A percentile compares a stretch with the other conserved stretches of the same genome.
These are phyloP conservation scores for Rhodotorula sp. DNA, from an alignment of 1,284 basidiomycete species.

Conservation along the genomic window DNA sequence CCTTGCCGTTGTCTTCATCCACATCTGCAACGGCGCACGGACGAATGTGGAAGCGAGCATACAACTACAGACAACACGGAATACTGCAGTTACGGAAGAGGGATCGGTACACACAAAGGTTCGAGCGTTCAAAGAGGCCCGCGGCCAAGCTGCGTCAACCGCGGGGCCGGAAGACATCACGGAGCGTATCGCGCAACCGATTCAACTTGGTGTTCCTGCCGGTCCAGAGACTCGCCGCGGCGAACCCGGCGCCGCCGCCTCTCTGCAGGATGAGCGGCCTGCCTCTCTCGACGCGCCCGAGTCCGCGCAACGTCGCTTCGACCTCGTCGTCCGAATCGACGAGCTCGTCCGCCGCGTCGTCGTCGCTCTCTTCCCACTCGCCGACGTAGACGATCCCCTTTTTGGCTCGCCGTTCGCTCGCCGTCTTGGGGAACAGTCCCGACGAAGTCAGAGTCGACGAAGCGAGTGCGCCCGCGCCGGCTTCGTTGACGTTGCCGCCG, in stretches of 20 bases:
- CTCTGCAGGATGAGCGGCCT: conserved; percentile 15
- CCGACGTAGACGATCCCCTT: conserved; percentile 26
- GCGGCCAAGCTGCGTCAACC: not conserved
- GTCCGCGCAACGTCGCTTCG: conserved; percentile 28
- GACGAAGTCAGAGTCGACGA: too few relatives aligned
- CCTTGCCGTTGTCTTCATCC: too few relatives aligned
- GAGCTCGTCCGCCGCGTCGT: conserved; percentile 26
- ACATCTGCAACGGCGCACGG: too few relatives aligned
- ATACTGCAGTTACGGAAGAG: not conserved
- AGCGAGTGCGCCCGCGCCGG: not conserved
- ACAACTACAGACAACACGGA: too few relatives aligned
- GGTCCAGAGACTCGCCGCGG: conserved; percentile 23
- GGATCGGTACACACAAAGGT: not conserved
- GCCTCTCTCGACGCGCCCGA: conserved; percentile 1
- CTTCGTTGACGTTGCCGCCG: not conserved
- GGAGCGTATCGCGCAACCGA: conserved; percentile 15
- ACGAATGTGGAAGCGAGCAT: too few relatives aligned
- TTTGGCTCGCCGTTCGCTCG: conserved; percentile 14
- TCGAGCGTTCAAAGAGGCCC: not conserved
- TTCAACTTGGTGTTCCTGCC: conserved; percentile 29
- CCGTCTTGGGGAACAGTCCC: not conserved
- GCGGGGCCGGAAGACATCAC: conserved; percentile 13
- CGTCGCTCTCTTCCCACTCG: conserved; percentile 30
- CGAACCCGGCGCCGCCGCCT: conserved; percentile 34
- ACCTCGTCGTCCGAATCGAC: conserved; percentile 41